Evolutionary conservation across 75 land plant species (phyloP).

Genomic region (Cupressus sempervirens): DNA sequence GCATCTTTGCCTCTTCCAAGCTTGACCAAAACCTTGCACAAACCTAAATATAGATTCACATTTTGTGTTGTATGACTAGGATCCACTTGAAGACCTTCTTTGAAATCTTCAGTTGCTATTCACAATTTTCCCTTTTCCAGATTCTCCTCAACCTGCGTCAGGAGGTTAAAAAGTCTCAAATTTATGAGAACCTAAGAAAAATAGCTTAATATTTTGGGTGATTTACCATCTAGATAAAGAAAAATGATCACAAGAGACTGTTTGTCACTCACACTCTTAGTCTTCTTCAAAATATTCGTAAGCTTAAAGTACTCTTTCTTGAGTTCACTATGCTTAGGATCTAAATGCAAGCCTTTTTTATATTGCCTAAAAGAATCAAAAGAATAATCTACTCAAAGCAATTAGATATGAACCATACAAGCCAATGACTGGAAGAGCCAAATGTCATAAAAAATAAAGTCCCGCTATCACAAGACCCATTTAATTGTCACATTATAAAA

Average conservation of each 20-base stretch:
- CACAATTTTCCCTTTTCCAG: slow-evolving; percentile 82
- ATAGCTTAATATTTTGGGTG: background rate
- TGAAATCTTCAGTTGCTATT: slow-evolving; percentile 80
- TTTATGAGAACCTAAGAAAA: background rate
- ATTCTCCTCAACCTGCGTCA: slow-evolving; percentile 86
- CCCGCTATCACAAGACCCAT: background rate
- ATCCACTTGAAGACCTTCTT: slow-evolving; percentile 73
- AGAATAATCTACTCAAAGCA: background rate
- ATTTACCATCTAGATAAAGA: background rate
- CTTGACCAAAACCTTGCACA: slow-evolving; percentile 85
- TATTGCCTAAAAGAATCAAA: slow-evolving; percentile 68
- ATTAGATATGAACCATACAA: background rate
- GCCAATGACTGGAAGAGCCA: background rate
- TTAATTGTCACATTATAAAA: background rate
- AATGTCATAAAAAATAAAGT: background rate
- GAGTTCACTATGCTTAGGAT: slow-evolving; percentile 90
- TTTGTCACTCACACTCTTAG: slow-evolving; percentile 60
- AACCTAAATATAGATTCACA: slow-evolving; percentile 82
- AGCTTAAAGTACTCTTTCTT: slow-evolving; percentile 96
- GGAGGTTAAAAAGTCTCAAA: background rate
- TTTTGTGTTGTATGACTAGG: slow-evolving; percentile 79
- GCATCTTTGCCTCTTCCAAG: slow-evolving; percentile 98
- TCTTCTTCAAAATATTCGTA: slow-evolving; percentile 88
- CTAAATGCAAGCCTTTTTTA: slow-evolving; percentile 88
- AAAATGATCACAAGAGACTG: background rate